Percentiles rank a stretch among this genome's conserved stretches.
Evolutionary conservation across 495 filamentous ascomycete genomes (phyloP).

Genomic region (Talaromyces proteolyticus): DNA sequence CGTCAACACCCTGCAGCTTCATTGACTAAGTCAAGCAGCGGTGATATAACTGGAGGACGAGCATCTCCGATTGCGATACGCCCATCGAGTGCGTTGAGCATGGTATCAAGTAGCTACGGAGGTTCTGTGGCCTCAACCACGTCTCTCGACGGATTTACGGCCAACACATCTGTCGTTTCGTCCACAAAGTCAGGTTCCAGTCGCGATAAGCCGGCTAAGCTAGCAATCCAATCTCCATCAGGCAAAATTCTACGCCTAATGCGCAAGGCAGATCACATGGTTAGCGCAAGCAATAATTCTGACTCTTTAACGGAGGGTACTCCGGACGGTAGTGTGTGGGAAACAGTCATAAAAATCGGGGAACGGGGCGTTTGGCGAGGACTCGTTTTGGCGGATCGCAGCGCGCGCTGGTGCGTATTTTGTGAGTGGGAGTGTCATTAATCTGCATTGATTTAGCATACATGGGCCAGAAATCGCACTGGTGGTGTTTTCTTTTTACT

Average conservation of each 20-base stretch:
- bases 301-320: conserved; percentile 44
- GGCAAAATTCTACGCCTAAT: conserved; percentile 91
- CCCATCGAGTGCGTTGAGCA: conserved; percentile 77
- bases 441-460: conserved; percentile 8
- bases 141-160: conserved; percentile 37
- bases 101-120: conserved; percentile 48
- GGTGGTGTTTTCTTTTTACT: not conserved
- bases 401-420: conserved; percentile 97
- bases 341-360: conserved; percentile 96
- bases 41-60: conserved; percentile 37
- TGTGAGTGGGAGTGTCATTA: conserved; percentile 82
- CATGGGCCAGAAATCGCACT: not conserved
- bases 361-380: conserved; percentile 90
- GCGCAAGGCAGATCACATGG: conserved; percentile 74
- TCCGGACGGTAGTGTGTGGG: conserved; percentile 82
- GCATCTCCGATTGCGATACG: conserved; percentile 64
- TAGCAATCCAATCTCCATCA: conserved; percentile 91
- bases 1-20: conserved; percentile 81
- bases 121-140: conserved; percentile 31
- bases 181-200: conserved; percentile 43
- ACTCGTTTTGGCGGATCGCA: conserved; percentile 89
- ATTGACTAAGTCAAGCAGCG: conserved; percentile 40
- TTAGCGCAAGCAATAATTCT: conserved; percentile 33
- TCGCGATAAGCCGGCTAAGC: conserved; percentile 82
- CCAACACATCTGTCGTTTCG: conserved; percentile 44